Percentiles rank a stretch among this genome's conserved stretches.
These are phyloP conservation scores for Scenedesmus sp. DNA, from an alignment of 163 green algal species.

Conservation along the genomic window DNA sequence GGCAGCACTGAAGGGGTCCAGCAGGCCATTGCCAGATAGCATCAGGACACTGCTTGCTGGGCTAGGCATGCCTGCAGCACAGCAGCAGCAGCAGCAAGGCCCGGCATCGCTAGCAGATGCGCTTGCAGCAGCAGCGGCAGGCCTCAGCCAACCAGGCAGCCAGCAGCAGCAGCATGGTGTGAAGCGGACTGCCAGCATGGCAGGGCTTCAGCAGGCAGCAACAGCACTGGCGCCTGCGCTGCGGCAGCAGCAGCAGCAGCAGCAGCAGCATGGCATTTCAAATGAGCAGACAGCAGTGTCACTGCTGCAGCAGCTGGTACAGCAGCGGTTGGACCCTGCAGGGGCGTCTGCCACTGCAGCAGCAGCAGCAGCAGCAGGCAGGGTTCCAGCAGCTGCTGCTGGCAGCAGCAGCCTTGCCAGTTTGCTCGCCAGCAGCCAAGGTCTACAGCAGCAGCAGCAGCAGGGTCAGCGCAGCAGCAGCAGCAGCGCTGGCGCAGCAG, in stretches of 20 bases:
- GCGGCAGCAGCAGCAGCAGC: slow-evolving; percentile 11
- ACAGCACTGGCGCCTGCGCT: not conserved
- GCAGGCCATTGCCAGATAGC: not conserved
- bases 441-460: slow-evolving; percentile 8
- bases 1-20: slow-evolving; percentile 14
- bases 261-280: not conserved
- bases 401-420: not conserved
- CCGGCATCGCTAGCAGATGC: not conserved
- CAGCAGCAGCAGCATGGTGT: slow-evolving; percentile 8
- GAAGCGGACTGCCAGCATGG: slow-evolving; percentile 2
- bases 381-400: not conserved
- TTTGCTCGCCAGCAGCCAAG: not conserved
- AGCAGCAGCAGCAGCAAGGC: not conserved
- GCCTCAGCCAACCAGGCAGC: not conserved
- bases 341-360: not conserved
- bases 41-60: slow-evolving; percentile 3
- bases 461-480: slow-evolving; percentile 13
- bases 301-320: not conserved
- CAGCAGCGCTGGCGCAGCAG: slow-evolving; percentile 12
- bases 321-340: not conserved
- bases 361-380: not conserved
- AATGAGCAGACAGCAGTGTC: not conserved
- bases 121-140: not conserved
- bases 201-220: not conserved
- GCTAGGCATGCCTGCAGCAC: slow-evolving; percentile 1